phyloP scores from a whole-genome alignment of 768 basidiomycete species.

The Leccinum sublutescens region DNA sequence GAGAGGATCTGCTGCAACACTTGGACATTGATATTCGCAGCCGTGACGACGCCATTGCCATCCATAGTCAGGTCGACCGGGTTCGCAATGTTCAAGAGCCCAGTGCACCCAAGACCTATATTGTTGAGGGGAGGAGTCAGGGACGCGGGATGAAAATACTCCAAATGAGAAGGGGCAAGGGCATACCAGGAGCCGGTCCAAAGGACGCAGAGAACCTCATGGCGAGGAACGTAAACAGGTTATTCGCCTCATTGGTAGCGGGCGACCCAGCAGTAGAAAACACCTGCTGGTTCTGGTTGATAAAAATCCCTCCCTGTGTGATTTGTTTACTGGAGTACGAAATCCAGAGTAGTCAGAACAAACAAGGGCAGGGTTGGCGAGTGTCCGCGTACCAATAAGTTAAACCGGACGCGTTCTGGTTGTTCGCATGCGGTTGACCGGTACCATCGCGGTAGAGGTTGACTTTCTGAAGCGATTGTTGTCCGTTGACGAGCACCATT shows the following conservation, averaged over 20 bases:
- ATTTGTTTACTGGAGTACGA: slow-evolving; percentile 20
- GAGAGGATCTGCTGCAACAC: slow-evolving; percentile 17
- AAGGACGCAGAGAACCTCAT: slow-evolving; percentile 28
- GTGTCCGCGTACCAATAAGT: slow-evolving; percentile 20
- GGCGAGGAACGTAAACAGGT: slow-evolving; percentile 29
- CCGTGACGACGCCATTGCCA: slow-evolving; percentile 27
- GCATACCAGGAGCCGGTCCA: slow-evolving; percentile 25
- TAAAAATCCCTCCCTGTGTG: slow-evolving; percentile 23
- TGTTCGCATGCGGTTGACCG: slow-evolving; percentile 26
- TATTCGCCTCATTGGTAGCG: slow-evolving; percentile 20
- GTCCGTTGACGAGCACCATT: slow-evolving; percentile 26
- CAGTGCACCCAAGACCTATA: slow-evolving; percentile 23
- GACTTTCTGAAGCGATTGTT: slow-evolving; percentile 25
- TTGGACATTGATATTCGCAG: slow-evolving; percentile 25
- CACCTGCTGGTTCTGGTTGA: slow-evolving; percentile 20
- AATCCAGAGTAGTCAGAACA: not conserved
- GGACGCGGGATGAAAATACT: not conserved
- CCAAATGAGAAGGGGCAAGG: not conserved
- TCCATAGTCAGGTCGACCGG: slow-evolving; percentile 25
- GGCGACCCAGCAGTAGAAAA: slow-evolving; percentile 22
- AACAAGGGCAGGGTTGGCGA: not conserved
- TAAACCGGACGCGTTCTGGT: slow-evolving; percentile 19
- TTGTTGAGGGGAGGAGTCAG: not conserved
- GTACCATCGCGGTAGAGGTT: slow-evolving; percentile 29
- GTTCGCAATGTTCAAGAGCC: slow-evolving; percentile 22